Evolutionary conservation across 2,329 filamentous ascomycete genomes (phyloP), one percentile per base, ranked within the genome.

Genomic region (Neonectria hederae): DNA sequence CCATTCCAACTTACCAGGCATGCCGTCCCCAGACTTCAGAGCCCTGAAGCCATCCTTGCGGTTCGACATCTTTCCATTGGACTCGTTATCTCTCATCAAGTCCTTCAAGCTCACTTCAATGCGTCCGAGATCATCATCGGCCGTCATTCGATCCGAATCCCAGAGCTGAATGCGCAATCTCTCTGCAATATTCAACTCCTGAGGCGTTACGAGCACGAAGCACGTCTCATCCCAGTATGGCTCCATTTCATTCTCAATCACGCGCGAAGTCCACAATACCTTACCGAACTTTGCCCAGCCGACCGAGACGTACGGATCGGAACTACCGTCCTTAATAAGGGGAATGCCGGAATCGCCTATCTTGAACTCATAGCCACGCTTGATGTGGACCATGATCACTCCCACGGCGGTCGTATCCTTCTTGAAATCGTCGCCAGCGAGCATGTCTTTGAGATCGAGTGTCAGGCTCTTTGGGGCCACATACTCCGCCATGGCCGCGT

Each of bases 281-380:
- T 82, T 53, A 87, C 90, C 90, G 74, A 93, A 93, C 74, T 93
- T 94, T 22, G 90, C 90, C 90, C 91, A 94, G 1, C 88, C 90
- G 8, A 92, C 88, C 1, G 88, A 89, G 17, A 92, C 86, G 67
- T 93, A 93, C 0, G 89, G 83, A 76, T 94, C 91, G 10, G 90
- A 88, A 6, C 87, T 87, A 9, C 89, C 90, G 26, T 79, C 76
- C 56, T 87, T 83, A 61, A 89, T 76, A 2, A 88, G 81, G 0
- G 87, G 88, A 35, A 92, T 79, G 1, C 86, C 84, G 5, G 85
- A 82, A 74, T 93, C 91, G 3, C 89, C 90, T 74, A 90, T 85
- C 72, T 91, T 92, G 80, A 93, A 93, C 38, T 87, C 90, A 45
- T 85, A 86, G 0, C 90, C 91, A 24, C 84, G 83, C 72, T 89